Percentiles rank a stretch among this genome's conserved stretches.
These are phyloP conservation scores for Mikania micrantha DNA, from an alignment of 129 eudicot species.

Conservation along the genomic window DNA sequence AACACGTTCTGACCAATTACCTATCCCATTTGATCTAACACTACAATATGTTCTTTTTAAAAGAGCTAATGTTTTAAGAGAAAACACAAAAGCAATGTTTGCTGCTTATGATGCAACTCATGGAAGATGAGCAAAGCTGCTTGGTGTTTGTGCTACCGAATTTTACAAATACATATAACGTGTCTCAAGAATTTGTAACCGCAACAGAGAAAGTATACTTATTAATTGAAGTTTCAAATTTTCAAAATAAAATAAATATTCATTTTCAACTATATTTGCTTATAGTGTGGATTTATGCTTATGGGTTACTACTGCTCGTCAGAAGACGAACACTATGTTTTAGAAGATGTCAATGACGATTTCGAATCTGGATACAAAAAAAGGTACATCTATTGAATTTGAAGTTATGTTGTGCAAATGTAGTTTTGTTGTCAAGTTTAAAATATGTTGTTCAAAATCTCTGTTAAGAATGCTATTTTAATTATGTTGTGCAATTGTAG, in stretches of 20 bases:
- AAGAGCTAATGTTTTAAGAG: constrained; percentile 94
- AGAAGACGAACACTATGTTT: no score
- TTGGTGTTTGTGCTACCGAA: constrained; percentile 91
- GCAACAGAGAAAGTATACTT: constrained; percentile 75
- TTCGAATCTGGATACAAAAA: no score
- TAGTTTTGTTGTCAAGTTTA: no score
- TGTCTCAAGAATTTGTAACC: constrained; percentile 76
- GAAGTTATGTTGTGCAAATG: no score
- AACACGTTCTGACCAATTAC: not conserved
- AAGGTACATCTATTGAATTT: no score
- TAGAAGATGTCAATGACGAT: no score
- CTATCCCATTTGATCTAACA: not conserved
- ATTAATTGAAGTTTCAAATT: not conserved
- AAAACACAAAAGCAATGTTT: constrained; percentile 91
- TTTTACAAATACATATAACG: constrained; percentile 64
- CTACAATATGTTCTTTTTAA: constrained; percentile 1
- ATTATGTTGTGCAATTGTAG: no score
- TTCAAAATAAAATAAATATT: not conserved
- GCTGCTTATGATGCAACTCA: constrained; percentile 96
- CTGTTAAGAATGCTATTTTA: no score
- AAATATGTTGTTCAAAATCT: no score
- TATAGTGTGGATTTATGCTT: constrained; percentile 26
- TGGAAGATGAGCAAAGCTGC: constrained; percentile 98
- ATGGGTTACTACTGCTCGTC: no score
- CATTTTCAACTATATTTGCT: constrained; percentile 5